These are phyloP conservation scores for Micractinium conductrix DNA, from an alignment of 139 green algal species.

Conservation along the genomic window DNA sequence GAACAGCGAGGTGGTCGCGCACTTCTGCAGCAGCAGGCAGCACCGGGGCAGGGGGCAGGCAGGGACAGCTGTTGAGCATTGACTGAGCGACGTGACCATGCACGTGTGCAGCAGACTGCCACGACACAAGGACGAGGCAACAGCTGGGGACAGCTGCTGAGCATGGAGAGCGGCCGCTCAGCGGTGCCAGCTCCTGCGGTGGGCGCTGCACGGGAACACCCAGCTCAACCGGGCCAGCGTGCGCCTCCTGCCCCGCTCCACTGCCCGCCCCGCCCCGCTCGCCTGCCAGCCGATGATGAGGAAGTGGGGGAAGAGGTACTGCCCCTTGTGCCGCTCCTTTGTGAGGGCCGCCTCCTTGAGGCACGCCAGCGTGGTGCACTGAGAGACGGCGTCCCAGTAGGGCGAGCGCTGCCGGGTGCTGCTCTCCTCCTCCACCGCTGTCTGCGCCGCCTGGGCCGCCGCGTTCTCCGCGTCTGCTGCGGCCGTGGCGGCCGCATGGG, in stretches of 20 bases:
- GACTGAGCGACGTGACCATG: neutral
- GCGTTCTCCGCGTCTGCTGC: no score
- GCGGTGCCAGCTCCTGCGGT: no score
- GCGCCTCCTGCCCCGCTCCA: neutral
- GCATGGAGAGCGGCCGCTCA: no score
- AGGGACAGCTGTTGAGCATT: neutral
- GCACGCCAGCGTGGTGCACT: conserved; percentile 35
- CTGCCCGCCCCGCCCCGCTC: neutral
- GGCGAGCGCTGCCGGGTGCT: neutral
- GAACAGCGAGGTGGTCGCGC: conserved; percentile 29
- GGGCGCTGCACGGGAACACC: no score
- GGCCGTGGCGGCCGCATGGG: neutral
- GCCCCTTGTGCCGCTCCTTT: conserved; percentile 15
- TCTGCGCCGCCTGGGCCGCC: neutral
- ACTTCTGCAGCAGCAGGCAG: neutral
- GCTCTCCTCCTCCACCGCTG: neutral
- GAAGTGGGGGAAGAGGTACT: conserved; percentile 46
- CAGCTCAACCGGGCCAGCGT: no score
- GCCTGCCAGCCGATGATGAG: conserved; percentile 43
- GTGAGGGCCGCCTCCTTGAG: conserved; percentile 24
- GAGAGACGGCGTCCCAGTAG: no score
- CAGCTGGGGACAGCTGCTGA: no score
- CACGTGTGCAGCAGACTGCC: no score
- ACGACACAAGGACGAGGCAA: no score
- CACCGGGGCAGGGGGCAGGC: neutral